A percentile compares a stretch with the other conserved stretches of the same genome.
Evolutionary conservation across 2,329 filamentous ascomycete species (phyloP).

Genomic region (Tolypocladium pustulatum): DNA sequence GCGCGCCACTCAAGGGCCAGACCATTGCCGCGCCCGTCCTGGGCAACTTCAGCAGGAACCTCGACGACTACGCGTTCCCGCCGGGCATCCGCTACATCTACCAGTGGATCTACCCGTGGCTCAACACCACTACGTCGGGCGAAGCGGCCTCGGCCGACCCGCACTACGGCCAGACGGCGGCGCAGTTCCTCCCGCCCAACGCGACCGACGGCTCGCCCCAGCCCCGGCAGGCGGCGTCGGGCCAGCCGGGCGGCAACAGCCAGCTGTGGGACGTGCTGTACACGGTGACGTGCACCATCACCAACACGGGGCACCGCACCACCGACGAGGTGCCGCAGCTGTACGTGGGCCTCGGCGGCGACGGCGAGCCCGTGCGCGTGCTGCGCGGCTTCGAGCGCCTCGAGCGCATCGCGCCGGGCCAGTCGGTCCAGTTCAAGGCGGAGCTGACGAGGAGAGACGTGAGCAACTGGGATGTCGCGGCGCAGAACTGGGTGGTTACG

Average conservation of each 20-base stretch:
- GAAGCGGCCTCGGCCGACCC: constrained; percentile 45
- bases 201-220: constrained; percentile 47
- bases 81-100: constrained; percentile 38
- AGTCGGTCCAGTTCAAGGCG: constrained; percentile 53
- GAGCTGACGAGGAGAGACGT: constrained; percentile 70
- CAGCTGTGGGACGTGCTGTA: constrained; percentile 60
- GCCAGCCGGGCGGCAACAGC: constrained; percentile 52
- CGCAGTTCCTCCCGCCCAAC: constrained; percentile 49
- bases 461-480: constrained; percentile 70
- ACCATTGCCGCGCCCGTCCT: constrained; percentile 54
- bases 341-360: constrained; percentile 72
- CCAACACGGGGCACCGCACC: constrained; percentile 54
- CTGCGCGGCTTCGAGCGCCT: constrained; percentile 78
- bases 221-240: constrained; percentile 37
- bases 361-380: constrained; percentile 53
- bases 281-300: constrained; percentile 55
- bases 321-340: constrained; percentile 69
- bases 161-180: constrained; percentile 47
- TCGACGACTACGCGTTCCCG: constrained; percentile 60
- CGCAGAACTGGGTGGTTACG: constrained; percentile 76
- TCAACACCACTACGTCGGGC: constrained; percentile 53
- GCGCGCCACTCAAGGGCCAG: constrained; percentile 49
- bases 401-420: constrained; percentile 55
- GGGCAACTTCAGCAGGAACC: constrained; percentile 51
- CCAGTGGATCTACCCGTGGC: constrained; percentile 59